Conservation (phyloP, 106 monocot species). For the Ottelia alismoides region DNA sequence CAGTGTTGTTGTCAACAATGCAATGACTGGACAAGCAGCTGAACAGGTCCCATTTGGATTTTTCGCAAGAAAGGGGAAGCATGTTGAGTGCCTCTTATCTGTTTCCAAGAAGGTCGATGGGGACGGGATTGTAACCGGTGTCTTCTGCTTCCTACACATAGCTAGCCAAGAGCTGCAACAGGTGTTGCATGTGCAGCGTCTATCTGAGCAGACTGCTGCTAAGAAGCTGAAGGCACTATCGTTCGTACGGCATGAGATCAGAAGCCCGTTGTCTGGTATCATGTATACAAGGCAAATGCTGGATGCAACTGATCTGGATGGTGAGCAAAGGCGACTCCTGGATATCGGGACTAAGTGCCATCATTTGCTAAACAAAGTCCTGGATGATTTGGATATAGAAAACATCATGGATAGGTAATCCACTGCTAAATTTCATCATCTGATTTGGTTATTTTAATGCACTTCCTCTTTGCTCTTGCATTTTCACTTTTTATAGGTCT, state of each 20-base stretch:
- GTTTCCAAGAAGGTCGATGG: conserved; percentile 52
- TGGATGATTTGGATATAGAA: conserved; percentile 73
- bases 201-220: conserved; percentile 38
- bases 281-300: conserved; percentile 42
- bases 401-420: conserved; percentile 79
- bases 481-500: too few species aligned
- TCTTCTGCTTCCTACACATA: conserved; percentile 80
- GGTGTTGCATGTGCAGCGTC: conserved; percentile 47
- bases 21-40: conserved; percentile 58
- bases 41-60: conserved; percentile 71
- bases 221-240: conserved; percentile 61
- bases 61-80: conserved; percentile 36
- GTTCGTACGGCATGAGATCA: conserved; percentile 70
- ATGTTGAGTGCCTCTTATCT: conserved; percentile 66
- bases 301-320: conserved; percentile 39
- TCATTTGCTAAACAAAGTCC: conserved; percentile 57
- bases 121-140: conserved; percentile 55
- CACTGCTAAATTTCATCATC: too few species aligned
- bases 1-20: conserved; percentile 72
- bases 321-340: conserved; percentile 47
- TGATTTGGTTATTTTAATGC: too few species aligned
- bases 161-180: conserved; percentile 72
- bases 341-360: conserved; percentile 55
- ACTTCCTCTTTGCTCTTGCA: too few species aligned
- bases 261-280: conserved; percentile 81